Evolutionary conservation across 2,329 filamentous ascomycete genomes (phyloP).

Genomic region (Pestalotiopsis sp.): DNA sequence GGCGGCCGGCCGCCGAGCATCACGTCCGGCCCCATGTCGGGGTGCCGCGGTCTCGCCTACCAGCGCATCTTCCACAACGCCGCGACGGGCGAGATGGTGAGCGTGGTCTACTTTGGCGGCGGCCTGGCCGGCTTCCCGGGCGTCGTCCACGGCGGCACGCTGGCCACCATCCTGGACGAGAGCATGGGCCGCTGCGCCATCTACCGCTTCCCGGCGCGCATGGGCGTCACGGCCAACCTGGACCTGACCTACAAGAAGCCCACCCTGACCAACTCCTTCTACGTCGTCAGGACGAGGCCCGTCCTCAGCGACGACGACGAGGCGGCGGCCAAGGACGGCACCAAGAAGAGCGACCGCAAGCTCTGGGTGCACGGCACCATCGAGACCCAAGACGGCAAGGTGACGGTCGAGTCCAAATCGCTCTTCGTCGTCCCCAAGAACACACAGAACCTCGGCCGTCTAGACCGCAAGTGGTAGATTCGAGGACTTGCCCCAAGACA

Average conservation of each 20-base stretch:
- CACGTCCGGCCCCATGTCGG: conserved; percentile 45
- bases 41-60: conserved; percentile 45
- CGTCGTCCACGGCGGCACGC: conserved; percentile 70
- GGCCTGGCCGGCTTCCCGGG: conserved; percentile 70
- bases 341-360: conserved; percentile 47
- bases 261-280: conserved; percentile 63
- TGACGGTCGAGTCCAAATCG: conserved; percentile 61
- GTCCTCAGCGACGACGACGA: conserved; percentile 31
- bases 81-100: conserved; percentile 58
- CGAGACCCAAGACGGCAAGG: conserved; percentile 55
- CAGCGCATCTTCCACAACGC: conserved; percentile 69
- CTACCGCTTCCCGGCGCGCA: conserved; percentile 46
- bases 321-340: conserved; percentile 16
- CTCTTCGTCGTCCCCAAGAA: conserved; percentile 62
- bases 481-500: not conserved
- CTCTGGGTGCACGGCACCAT: conserved; percentile 56
- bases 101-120: conserved; percentile 70
- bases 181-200: conserved; percentile 66
- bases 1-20: conserved; percentile 25
- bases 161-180: conserved; percentile 72
- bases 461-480: not conserved
- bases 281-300: conserved; percentile 59
- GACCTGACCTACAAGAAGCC: conserved; percentile 66
- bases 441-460: conserved; percentile 34
- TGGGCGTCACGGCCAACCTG: conserved; percentile 59